Evolutionary conservation across 225 moss, liverwort and hornwort species (phyloP).

Genomic region (Pleurozium schreberi): DNA sequence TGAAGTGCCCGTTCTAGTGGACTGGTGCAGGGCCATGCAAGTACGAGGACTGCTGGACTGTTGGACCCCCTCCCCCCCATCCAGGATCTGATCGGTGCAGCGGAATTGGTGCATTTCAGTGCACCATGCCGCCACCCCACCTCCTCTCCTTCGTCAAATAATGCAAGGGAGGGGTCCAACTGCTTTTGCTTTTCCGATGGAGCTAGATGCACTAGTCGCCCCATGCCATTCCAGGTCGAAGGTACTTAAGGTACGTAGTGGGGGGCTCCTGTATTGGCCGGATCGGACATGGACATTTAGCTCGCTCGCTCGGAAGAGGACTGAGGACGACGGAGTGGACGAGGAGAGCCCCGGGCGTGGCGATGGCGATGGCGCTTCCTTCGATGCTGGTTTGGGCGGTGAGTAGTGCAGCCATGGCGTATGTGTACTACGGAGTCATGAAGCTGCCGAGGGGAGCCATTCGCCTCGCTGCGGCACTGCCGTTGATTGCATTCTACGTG

Average conservation of each 20-base stretch:
- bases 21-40: no score
- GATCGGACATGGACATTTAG: not conserved
- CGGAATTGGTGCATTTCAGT: no score
- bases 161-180: not conserved
- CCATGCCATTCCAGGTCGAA: not conserved
- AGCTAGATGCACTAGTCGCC: not conserved
- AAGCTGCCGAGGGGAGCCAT: conserved; percentile 25
- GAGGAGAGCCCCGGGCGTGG: not conserved
- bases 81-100: not conserved
- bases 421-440: conserved; percentile 53
- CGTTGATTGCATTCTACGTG: conserved; percentile 40
- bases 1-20: no score
- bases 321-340: not conserved
- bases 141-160: not conserved
- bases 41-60: no score
- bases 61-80: not conserved
- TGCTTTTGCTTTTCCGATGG: not conserved
- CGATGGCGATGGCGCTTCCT: conserved; percentile 5
- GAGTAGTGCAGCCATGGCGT: conserved; percentile 29
- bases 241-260: no score
- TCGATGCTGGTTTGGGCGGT: conserved; percentile 10
- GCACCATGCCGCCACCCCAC: not conserved
- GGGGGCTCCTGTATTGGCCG: not conserved
- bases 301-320: not conserved
- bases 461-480: conserved; percentile 44